Evolutionary conservation across 1,139 yeast genomes (phyloP).

Genomic region (Taphrina communis): DNA sequence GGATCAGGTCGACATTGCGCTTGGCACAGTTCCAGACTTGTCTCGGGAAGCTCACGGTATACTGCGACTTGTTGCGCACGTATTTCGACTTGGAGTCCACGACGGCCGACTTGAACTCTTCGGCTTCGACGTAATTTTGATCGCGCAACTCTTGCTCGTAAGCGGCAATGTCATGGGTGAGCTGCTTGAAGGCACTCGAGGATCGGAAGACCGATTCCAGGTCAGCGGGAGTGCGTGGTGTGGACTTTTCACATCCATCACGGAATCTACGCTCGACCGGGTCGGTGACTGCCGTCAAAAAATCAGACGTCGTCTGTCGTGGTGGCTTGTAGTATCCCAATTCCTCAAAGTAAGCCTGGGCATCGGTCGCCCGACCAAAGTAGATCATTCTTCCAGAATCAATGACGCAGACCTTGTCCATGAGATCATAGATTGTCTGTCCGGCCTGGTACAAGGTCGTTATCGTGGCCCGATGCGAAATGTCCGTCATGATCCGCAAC

Average conservation of each 20-base stretch:
- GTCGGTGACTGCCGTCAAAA: constrained; percentile 57
- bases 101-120: constrained; percentile 47
- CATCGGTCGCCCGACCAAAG: constrained; percentile 67
- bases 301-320: constrained; percentile 84
- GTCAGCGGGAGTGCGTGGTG: constrained; percentile 71
- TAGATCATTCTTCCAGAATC: constrained; percentile 79
- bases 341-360: constrained; percentile 63
- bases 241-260: constrained; percentile 60
- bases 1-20: constrained; percentile 39
- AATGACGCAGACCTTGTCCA: constrained; percentile 73
- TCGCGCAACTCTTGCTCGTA: constrained; percentile 46
- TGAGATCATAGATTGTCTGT: constrained; percentile 69
- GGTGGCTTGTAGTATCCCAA: constrained; percentile 76
- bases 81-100: constrained; percentile 52
- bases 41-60: constrained; percentile 51
- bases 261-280: constrained; percentile 39
- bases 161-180: constrained; percentile 56
- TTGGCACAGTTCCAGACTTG: constrained; percentile 49
- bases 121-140: constrained; percentile 15
- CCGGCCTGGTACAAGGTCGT: constrained; percentile 85
- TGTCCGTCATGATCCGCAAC: constrained; percentile 66
- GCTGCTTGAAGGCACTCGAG: constrained; percentile 59
- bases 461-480: constrained; percentile 66
- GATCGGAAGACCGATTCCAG: constrained; percentile 68
- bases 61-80: constrained; percentile 53